phyloP scores from a whole-genome alignment of 2,329 filamentous ascomycete genomes.

The Microdochium trichocladiopsis region DNA sequence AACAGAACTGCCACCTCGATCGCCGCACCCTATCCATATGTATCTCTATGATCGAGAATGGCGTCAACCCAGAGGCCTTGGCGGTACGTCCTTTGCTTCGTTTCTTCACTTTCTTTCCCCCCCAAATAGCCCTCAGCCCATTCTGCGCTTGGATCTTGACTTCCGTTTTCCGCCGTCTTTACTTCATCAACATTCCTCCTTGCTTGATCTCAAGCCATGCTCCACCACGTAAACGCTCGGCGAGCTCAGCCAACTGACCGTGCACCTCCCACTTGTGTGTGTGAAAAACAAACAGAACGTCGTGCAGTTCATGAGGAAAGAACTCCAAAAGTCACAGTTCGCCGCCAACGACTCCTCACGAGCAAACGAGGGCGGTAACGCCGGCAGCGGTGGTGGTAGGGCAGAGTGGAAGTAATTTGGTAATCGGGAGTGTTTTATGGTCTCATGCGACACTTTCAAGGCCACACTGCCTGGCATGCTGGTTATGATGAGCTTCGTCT shows the following conservation, averaged over 20 bases:
- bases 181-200: not conserved
- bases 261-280: too few species aligned
- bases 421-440: too few species aligned
- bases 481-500: too few species aligned
- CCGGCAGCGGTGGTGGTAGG: not conserved
- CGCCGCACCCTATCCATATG: constrained; percentile 87
- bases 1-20: constrained; percentile 96
- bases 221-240: too few species aligned
- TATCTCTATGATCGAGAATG: constrained; percentile 94
- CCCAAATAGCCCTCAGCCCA: not conserved
- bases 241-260: too few species aligned
- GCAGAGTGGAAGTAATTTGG: not conserved
- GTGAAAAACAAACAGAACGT: constrained; percentile 49
- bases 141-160: too few species aligned
- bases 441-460: too few species aligned
- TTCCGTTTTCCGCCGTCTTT: too few species aligned
- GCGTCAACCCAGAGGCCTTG: constrained; percentile 90
- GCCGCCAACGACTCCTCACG: constrained; percentile 13
- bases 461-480: too few species aligned
- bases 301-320: constrained; percentile 51
- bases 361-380: not conserved
- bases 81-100: constrained; percentile 54
- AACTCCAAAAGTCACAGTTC: constrained; percentile 43
- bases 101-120: not conserved
- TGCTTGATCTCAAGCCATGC: too few species aligned